These are phyloP conservation scores for Penicillium sp. DNA, from an alignment of 2,329 filamentous ascomycete species.

Conservation along the genomic window DNA sequence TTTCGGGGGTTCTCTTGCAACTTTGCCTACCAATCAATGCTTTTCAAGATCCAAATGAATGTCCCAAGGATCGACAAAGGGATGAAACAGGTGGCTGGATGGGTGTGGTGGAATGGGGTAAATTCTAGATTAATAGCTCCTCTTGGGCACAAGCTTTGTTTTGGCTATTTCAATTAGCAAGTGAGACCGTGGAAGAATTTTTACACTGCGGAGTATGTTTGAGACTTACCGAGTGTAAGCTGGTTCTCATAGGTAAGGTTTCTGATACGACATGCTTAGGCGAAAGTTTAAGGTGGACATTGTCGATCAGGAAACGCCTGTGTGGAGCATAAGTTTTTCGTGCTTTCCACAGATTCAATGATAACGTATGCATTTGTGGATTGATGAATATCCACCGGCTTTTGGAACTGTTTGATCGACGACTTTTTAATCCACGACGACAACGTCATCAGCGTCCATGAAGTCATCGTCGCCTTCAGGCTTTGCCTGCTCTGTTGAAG, in stretches of 20 bases:
- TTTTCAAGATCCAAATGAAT: neutral
- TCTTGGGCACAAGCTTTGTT: neutral
- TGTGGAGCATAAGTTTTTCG: neutral
- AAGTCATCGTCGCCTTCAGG: slow-evolving; percentile 24
- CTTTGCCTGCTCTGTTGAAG: slow-evolving; percentile 3
- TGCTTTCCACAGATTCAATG: neutral
- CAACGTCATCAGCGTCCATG: slow-evolving; percentile 31
- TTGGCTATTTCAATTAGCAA: neutral
- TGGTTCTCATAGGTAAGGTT: slow-evolving; percentile 8
- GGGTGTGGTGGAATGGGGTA: neutral
- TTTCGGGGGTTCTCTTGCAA: neutral
- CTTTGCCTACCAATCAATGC: neutral
- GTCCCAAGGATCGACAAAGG: slow-evolving; percentile 4
- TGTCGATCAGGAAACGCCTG: slow-evolving; percentile 14
- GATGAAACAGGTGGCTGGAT: slow-evolving; percentile 11
- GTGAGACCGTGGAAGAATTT: neutral
- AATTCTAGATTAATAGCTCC: neutral
- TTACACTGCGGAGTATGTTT: slow-evolving; percentile 1
- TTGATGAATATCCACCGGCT: neutral
- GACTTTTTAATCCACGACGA: slow-evolving; percentile 29
- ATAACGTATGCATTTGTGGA: neutral
- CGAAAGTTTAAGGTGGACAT: slow-evolving; percentile 10
- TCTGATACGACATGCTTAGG: slow-evolving; percentile 1
- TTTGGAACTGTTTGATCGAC: neutral
- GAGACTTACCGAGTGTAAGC: neutral